Base-by-base conservation (phyloP, 768 basidiomycete species). In the Jaapia argillacea region DNA sequence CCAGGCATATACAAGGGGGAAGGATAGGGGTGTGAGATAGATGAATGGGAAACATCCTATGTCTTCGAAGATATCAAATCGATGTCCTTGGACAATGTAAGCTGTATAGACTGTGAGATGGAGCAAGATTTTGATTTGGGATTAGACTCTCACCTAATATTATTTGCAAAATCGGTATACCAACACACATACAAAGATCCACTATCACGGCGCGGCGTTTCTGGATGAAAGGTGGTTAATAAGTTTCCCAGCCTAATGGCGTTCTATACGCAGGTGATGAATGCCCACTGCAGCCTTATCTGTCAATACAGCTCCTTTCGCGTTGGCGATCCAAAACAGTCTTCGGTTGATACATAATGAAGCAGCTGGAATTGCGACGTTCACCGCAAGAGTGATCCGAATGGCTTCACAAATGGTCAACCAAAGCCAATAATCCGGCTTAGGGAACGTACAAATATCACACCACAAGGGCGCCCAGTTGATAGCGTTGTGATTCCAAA, bases 331-430 rank as follows among this genome's bases (percentile, higher is more conserved):
- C 48, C 69, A 62, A 57, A 79, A 82, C 4, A 85, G 69, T 13
- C 80, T 71, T n/a, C 75, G 71, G 51, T 74, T 76, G 54, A 79
- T 79, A 54, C 73, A 76, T n/a, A n/a, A n/a, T n/a, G n/a, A n/a
- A n/a, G n/a, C n/a, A n/a, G n/a, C n/a, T n/a, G n/a, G n/a, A n/a
- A 77, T 65, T 1, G 66, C 78, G 41, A 74, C 63, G 36, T 58
- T 53, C 25, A 58, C 50, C 13, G 68, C 72, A 23, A 73, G 45
- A n/a, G 71, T 56, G 49, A 79, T 61, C 25, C 65, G 63, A 16
- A 73, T 46, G 3, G 74, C 72, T 70, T 40, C n/a, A n/a, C n/a
- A n/a, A n/a, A n/a, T n/a, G n/a, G n/a, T n/a, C n/a, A n/a, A n/a
- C n/a, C n/a, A n/a, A n/a, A n/a, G n/a, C n/a, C n/a, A n/a, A n/a